Evolutionary conservation across 2,329 filamentous ascomycete genomes (phyloP), one percentile per base, ranked within the genome.

Genomic region (Phoma sp.): DNA sequence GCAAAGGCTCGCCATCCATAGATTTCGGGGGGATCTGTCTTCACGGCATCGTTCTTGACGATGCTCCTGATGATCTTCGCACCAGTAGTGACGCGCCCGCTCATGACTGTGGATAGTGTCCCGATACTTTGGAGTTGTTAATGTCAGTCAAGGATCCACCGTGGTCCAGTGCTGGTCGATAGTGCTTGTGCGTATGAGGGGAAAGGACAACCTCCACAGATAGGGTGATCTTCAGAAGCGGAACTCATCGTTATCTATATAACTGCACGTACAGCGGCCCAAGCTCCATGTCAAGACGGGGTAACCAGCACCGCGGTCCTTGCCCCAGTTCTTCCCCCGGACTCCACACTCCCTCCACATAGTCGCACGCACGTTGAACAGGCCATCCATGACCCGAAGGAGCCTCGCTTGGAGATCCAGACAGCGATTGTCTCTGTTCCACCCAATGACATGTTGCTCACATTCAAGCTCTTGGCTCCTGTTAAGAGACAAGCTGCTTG

Each of bases 41-140:
- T 86, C 83, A 90, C 89, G 39, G 88, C 84, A 71, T 90, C 86
- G 78, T 90, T 90, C 73, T 83, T 83, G 63, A 89, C 81, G 66
- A 88, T 78, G 63, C 75, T 76, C 62, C 78, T 79, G 51, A 88
- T 79, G 61, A 86, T 69, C 30, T 60, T 62, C 38, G 71, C 70
- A 24, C 70, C 71, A 30, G 55, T 38, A 39, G 65, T 58, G 29
- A 60, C 44, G 5, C 44, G 30, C 32, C 37, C 36, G 55, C 53
- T 57, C 55, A 47, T 57, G 33, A 30, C 24, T 45, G 42, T 25
- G 42, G 41, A 25, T 47, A 24, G 32, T 22, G 25, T 27, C 38
- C 11, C 33, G 27, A 43, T 18, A 22, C 13, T 46, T 18, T 46
- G 41, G 14, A 33, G 37, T 25, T 33, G 35, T 46, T 37, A 14